Base-by-base conservation (phyloP, 1,284 basidiomycete species). In the Boletus coffeatus region DNA sequence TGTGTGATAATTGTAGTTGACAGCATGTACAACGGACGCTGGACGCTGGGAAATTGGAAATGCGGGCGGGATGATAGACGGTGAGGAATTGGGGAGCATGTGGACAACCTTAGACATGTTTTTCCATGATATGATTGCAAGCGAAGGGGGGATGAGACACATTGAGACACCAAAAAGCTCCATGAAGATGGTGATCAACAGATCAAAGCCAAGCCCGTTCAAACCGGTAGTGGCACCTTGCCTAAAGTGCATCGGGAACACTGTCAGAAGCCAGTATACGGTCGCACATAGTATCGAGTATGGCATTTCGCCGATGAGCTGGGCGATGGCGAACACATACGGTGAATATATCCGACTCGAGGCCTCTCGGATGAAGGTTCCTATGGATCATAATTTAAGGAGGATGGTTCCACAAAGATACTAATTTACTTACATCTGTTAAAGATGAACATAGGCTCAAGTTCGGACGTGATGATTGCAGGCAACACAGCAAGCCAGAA, bases 391-490 rank as follows among this genome's bases (percentile, higher is more conserved):
- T 2, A 5, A 4, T 18, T 64, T 16, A 65, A 56, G 5, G 50
- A 5, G 4, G 16, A 1, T 3, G 4, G 13, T 25, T 18, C 13
- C 36, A 21, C 16, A 34, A 34, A 57, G 34, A 36, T 46, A 21
- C 50, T 56, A 53, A 16, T 48, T 52, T 25, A 75, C 80, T 63
- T 69, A 80, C 86, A 79, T 74, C 93, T 80, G 65, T 90, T 90
- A 76, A 88, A 80, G 70, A 96, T 91, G 80, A 93, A 96, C 78
- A 92, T 76, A 0, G 94, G 93, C 75, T 94, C 89, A 63, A 95
- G 88, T 75, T 92, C 90, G 2, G 83, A 77, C 81, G 92, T 90
- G 67, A 93, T 80, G 67, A 93, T 84, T 32, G 89, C 88, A 18
- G 92, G 90, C 34, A 92, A 74, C 56, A 93, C 83, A 16, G 81